Evolutionary conservation across 805 yeast species (phyloP).

Genomic region (Torulaspora gathmanii): DNA sequence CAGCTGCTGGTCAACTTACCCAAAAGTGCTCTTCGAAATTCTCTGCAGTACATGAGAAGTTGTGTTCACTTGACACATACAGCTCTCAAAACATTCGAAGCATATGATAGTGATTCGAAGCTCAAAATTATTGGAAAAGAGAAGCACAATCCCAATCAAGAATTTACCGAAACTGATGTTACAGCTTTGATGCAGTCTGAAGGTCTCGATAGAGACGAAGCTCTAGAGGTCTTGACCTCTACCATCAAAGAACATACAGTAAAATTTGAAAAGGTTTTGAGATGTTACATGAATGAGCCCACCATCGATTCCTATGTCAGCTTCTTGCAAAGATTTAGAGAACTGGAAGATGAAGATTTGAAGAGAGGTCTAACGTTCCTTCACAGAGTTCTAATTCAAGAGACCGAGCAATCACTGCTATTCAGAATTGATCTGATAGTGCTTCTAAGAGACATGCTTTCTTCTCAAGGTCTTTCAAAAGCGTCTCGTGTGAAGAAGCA

Average conservation of each 20-base stretch:
- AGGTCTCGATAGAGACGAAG: slow-evolving; percentile 32
- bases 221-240: slow-evolving; percentile 27
- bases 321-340: slow-evolving; percentile 56
- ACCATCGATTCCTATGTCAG: slow-evolving; percentile 63
- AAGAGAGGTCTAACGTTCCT: slow-evolving; percentile 64
- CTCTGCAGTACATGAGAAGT: slow-evolving; percentile 56
- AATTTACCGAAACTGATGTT: slow-evolving; percentile 32
- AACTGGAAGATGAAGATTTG: slow-evolving; percentile 55
- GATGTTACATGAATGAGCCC: slow-evolving; percentile 40
- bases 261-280: slow-evolving; percentile 24
- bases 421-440: slow-evolving; percentile 72
- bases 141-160: slow-evolving; percentile 27
- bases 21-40: slow-evolving; percentile 55
- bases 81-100: slow-evolving; percentile 62
- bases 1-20: slow-evolving; percentile 57
- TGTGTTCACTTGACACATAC: slow-evolving; percentile 62
- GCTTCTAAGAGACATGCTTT: slow-evolving; percentile 49
- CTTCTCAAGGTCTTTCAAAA: slow-evolving; percentile 47
- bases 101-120: slow-evolving; percentile 50
- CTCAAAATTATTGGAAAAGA: slow-evolving; percentile 46
- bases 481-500: slow-evolving; percentile 49
- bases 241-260: slow-evolving; percentile 11
- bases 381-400: slow-evolving; percentile 61
- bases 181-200: slow-evolving; percentile 37
- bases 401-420: slow-evolving; percentile 53